Evolutionary conservation across 306 rosid species (phyloP), one percentile per base, ranked within the genome.

Genomic region (Macrotyloma uniflorum): DNA sequence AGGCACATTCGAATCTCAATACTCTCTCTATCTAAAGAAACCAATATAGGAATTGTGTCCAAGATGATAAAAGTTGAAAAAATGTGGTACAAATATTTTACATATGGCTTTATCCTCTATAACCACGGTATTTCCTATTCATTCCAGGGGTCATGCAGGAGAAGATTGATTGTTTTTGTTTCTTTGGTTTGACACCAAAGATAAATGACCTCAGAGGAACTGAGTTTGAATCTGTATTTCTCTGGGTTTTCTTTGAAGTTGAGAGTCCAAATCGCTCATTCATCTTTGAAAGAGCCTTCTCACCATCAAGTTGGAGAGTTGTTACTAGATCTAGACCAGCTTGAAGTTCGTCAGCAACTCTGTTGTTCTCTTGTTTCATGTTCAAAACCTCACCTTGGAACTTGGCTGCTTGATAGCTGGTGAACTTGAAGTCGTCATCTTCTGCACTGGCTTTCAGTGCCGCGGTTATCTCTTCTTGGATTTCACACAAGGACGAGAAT

Each of bases 331-430:
- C 98, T 18, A 89, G 36, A 45, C 95, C 98, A 33, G 94, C 83
- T 80, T 93, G 94, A 74, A 93, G 80, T 85, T 89, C 98, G 80
- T 87, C 88, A 6, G 82, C 97, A 59, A 91, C 97, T 84, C 54
- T 89, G 86, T 93, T 83, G 74, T 93, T 93, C 85, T 89, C 98
- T 80, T 93, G 97, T 74, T 91, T 93, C 98, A 93, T 93, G 84
- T 93, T 93, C 87, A 93, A 65, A 64, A 93, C 78, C 85, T 93
- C 98, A 8, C 98, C 98, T 83, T 91, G 94, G 77, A 91, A 93
- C 87, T 93, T 91, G 50, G 98, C 98, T 40, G 97, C 98, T 87
- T 93, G 98, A 84, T 88, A 88, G 86, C 93, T 93, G 8, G 98
- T 91, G 76, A 93, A 93, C 73, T 75, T 77, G 88, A 91, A 88